A percentile compares a stretch with the other conserved stretches of the same genome.
These are phyloP conservation scores for Russula sp. DNA, from an alignment of 768 basidiomycete species.

Conservation along the genomic window DNA sequence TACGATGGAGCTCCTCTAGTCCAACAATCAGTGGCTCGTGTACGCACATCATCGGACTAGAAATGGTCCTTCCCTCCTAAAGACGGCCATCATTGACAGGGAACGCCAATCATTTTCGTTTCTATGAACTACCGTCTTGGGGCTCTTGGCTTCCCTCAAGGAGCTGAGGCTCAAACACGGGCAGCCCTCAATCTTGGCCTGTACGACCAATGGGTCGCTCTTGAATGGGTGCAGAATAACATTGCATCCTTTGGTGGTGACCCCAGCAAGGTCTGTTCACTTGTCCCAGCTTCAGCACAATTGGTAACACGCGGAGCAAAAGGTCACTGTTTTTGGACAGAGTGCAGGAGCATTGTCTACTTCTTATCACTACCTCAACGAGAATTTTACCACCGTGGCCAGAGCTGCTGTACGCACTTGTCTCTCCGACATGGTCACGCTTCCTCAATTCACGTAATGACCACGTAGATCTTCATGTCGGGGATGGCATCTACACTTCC, in stretches of 20 bases:
- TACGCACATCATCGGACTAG: background rate
- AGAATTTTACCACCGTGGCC: slow-evolving; percentile 26
- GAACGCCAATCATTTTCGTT: slow-evolving; percentile 38
- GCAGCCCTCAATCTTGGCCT: slow-evolving; percentile 42
- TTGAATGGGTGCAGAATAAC: slow-evolving; percentile 30
- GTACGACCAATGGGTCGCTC: slow-evolving; percentile 36
- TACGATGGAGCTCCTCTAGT: slow-evolving; percentile 14
- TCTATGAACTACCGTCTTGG: slow-evolving; percentile 47
- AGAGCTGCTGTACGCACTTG: slow-evolving; percentile 24
- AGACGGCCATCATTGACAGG: background rate
- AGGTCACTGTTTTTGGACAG: slow-evolving; percentile 38
- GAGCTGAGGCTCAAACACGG: slow-evolving; percentile 36
- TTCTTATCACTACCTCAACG: slow-evolving; percentile 30
- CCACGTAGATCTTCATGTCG: slow-evolving; percentile 39
- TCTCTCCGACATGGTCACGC: background rate
- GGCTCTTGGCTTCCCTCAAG: slow-evolving; percentile 44
- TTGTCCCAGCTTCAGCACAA: background rate
- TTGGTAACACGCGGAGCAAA: background rate
- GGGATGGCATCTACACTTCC: slow-evolving; percentile 32
- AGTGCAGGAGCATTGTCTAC: slow-evolving; percentile 37
- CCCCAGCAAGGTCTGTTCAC: slow-evolving; percentile 20
- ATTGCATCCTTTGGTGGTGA: slow-evolving; percentile 32
- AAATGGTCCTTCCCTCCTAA: background rate
- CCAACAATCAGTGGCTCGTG: slow-evolving; percentile 17
- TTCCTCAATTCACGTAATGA: background rate